Base-by-base conservation (phyloP, 208 protist species). In the Acanthamoeba sp. region DNA sequence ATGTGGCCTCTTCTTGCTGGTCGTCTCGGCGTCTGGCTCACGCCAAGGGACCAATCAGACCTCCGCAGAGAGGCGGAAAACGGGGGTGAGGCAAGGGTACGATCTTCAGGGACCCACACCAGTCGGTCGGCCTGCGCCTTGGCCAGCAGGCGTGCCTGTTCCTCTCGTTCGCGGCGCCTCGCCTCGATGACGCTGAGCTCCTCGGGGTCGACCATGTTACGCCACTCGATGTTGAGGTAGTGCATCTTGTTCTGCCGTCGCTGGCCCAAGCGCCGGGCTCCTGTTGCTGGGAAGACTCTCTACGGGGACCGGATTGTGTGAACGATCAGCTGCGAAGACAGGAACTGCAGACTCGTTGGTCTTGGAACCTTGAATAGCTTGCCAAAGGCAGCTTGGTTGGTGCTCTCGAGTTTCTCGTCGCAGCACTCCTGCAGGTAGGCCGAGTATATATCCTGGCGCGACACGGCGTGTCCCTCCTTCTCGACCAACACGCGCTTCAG, bases 191-290 rank as follows among this genome's bases (percentile, higher is more conserved):
- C n/a, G 62, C 62, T 71, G n/a, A 78, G 24, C 36, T 78, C 66
- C 14, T 22, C 24, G 29, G 66, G 66, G 24, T 78, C 66, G 66
- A 78, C 34, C n/a, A 14, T 32, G 29, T 78, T 16, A 16, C 66
- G 66, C 66, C 66, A 78, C 29, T 32, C 66, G 32, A 78, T 42
- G 66, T 78, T 78, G 66, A 5, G 29, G 36, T 78, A 42, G 32
- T 78, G 66, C 66, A 78, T 78, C 66, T 78, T 78, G 66, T 78
- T 78, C 12, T 78, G 66, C 24, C 66, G 14, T 7, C 66, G 66
- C 32, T 78, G 29, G 36, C 66, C 66, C 32, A 78, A 78, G 36
- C 66, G 66, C 34, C 34, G 36, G 24, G 66, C 24, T 6, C 18
- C 32, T 10, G n/a, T 32, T 32, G 66, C 20, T 20, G 66, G 66